These are phyloP conservation scores for Yamadazyma triangularis DNA, from an alignment of 1,139 yeast genomes.

Conservation along the genomic window DNA sequence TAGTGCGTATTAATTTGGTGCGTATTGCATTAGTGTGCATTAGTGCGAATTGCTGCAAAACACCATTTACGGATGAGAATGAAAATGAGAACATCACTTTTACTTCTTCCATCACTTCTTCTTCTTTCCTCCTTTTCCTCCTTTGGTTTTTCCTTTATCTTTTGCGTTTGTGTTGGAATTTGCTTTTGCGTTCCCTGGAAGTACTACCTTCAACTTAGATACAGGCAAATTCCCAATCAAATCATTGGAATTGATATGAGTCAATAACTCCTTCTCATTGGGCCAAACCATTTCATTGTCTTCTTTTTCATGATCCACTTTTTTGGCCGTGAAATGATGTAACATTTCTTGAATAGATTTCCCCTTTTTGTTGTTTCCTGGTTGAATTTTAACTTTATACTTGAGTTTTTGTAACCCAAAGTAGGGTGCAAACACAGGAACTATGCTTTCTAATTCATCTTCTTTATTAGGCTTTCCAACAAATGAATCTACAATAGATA, in stretches of 20 bases:
- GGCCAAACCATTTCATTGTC: slow-evolving; percentile 72
- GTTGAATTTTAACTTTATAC: slow-evolving; percentile 80
- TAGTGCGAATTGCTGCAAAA: no score
- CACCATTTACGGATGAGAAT: no score
- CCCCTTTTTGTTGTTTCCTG: slow-evolving; percentile 87
- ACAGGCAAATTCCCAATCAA: slow-evolving; percentile 36
- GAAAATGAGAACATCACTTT: no score
- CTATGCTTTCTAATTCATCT: slow-evolving; percentile 51
- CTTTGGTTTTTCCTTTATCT: slow-evolving; percentile 1
- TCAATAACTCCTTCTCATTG: slow-evolving; percentile 56
- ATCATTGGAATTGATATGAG: slow-evolving; percentile 51
- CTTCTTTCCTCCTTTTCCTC: slow-evolving; percentile 3
- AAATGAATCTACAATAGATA: slow-evolving; percentile 38
- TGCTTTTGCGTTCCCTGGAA: slow-evolving; percentile 20
- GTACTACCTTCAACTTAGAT: slow-evolving; percentile 33
- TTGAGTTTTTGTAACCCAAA: slow-evolving; percentile 65
- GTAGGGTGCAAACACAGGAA: slow-evolving; percentile 96
- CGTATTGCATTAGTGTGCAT: no score
- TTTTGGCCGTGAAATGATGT: slow-evolving; percentile 51
- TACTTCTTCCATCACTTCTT: slow-evolving; percentile 3
- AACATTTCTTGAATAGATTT: slow-evolving; percentile 72
- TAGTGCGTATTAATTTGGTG: no score
- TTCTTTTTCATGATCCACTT: slow-evolving; percentile 42
- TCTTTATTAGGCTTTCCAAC: slow-evolving; percentile 38
- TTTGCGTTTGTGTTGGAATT: slow-evolving; percentile 3